phyloP scores from a whole-genome alignment of 208 protist genomes.

The Lotmaria passim region DNA sequence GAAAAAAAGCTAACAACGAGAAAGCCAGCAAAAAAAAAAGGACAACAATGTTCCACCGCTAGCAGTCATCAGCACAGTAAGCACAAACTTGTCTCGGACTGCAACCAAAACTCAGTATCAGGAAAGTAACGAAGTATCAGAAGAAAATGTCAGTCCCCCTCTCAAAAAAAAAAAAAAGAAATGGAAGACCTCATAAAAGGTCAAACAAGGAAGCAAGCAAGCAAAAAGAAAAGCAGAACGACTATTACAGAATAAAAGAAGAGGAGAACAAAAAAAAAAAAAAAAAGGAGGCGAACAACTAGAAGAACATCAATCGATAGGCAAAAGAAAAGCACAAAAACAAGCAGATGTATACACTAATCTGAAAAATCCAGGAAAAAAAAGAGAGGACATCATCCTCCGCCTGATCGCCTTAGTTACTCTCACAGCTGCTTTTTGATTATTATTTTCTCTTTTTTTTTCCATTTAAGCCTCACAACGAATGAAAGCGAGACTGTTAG shows the following conservation, averaged over 20 bases:
- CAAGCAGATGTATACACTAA: background rate
- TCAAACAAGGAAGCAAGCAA: background rate
- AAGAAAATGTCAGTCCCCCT: too few relatives aligned
- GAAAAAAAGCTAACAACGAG: background rate
- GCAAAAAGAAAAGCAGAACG: background rate
- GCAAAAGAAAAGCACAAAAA: conserved; percentile 4
- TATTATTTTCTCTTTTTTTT: background rate
- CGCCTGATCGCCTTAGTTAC: too few relatives aligned
- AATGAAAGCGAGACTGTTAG: too few relatives aligned
- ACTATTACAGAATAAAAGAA: background rate
- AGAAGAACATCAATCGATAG: background rate
- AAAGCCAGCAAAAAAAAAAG: background rate
- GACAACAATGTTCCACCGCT: conserved; percentile 11
- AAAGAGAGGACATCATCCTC: background rate
- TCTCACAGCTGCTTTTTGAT: background rate
- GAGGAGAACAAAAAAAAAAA: conserved; percentile 6
- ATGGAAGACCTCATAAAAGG: background rate
- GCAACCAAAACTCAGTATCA: too few relatives aligned
- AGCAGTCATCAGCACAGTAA: too few relatives aligned
- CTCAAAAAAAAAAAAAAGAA: conserved; percentile 1
- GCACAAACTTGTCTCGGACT: too few relatives aligned
- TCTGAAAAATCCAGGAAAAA: background rate
- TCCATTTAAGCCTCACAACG: too few relatives aligned
- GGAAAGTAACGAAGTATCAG: too few relatives aligned
- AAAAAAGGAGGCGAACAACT: conserved; percentile 26